A percentile compares a stretch with the other conserved stretches of the same genome.
phyloP scores from a whole-genome alignment of 495 filamentous ascomycete genomes.

The Daldinia bambusicola region DNA sequence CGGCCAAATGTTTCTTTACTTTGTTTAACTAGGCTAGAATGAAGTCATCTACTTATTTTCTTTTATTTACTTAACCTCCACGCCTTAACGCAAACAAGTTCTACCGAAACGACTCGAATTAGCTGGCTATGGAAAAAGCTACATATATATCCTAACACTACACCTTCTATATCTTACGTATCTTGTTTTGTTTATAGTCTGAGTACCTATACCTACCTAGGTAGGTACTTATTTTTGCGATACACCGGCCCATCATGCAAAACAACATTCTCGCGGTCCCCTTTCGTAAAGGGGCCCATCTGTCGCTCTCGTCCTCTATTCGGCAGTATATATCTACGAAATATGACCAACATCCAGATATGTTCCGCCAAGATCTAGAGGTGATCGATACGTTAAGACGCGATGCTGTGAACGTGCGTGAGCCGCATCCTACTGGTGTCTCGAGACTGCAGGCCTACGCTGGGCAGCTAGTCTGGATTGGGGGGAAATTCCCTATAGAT shows the following conservation, averaged over 20 bases:
- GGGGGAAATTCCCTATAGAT: slow-evolving; percentile 96
- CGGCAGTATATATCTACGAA: slow-evolving; percentile 97
- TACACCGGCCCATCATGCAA: slow-evolving; percentile 41
- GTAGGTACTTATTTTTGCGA: neutral
- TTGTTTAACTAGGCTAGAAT: slow-evolving; percentile 16
- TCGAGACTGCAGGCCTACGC: slow-evolving; percentile 88
- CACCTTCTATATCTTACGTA: neutral
- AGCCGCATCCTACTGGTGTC: slow-evolving; percentile 90
- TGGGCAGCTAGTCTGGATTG: slow-evolving; percentile 92
- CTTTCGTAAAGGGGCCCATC: slow-evolving; percentile 83
- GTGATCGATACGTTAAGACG: slow-evolving; percentile 83
- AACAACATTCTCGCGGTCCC: slow-evolving; percentile 71
- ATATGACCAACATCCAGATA: slow-evolving; percentile 99
- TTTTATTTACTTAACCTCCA: neutral
- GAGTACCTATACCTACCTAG: too few species aligned
- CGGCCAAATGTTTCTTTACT: slow-evolving; percentile 3
- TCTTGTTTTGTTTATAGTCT: neutral
- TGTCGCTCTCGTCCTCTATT: slow-evolving; percentile 82
- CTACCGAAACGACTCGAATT: neutral
- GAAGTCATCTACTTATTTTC: slow-evolving; percentile 28
- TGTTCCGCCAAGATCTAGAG: slow-evolving; percentile 91
- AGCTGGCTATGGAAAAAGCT: slow-evolving; percentile 9
- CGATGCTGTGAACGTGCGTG: slow-evolving; percentile 86
- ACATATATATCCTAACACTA: slow-evolving; percentile 3
- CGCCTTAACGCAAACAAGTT: neutral